Conservation (phyloP, 805 yeast genomes). For the Saccharomycopsis babjevae region DNA sequence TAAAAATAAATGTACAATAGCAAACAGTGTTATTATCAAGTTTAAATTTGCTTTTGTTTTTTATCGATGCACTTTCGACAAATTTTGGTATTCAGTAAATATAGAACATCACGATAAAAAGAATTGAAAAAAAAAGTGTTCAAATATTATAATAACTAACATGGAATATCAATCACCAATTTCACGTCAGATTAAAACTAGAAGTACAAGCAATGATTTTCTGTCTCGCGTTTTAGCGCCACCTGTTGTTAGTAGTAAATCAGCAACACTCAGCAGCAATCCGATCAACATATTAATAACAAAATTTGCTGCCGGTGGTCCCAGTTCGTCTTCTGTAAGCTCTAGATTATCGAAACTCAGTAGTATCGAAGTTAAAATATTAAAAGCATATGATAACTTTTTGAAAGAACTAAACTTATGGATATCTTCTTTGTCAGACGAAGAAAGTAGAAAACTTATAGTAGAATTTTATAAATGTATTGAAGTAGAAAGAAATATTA, state of each 20-base stretch:
- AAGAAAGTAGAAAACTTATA: slow-evolving; percentile 31
- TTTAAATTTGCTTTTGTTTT: no score
- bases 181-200: neutral
- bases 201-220: neutral
- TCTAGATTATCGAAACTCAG: slow-evolving; percentile 29
- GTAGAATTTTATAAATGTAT: slow-evolving; percentile 32
- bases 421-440: slow-evolving; percentile 31
- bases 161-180: neutral
- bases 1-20: no score
- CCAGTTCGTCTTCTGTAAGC: slow-evolving; percentile 25
- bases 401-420: slow-evolving; percentile 33
- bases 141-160: neutral
- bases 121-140: neutral
- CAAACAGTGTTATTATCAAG: no score
- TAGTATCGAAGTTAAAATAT: slow-evolving; percentile 30
- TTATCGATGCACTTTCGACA: no score
- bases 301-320: slow-evolving; percentile 19
- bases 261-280: slow-evolving; percentile 14
- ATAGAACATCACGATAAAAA: neutral
- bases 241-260: slow-evolving; percentile 5
- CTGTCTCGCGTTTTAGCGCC: slow-evolving; percentile 4
- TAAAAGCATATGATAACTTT: slow-evolving; percentile 30
- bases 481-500: slow-evolving; percentile 29
- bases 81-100: neutral
- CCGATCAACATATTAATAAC: slow-evolving; percentile 23